Percentiles rank a stretch among this genome's conserved stretches.
phyloP scores from a whole-genome alignment of 306 rosid genomes.

The Malus fusca region DNA sequence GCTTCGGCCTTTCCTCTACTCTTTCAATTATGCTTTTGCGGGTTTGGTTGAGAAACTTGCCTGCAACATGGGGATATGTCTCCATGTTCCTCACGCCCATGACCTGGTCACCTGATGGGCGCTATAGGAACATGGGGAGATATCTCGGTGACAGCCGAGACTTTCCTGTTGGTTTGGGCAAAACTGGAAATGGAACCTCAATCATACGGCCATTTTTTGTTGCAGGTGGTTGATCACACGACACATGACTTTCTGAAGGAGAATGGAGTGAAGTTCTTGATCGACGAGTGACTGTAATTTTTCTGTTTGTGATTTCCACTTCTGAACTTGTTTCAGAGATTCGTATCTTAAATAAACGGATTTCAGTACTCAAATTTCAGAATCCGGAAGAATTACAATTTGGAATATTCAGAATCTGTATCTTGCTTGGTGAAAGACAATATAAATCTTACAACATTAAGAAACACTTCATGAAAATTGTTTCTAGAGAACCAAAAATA shows the following conservation, averaged over 20 bases:
- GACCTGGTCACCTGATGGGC: no score
- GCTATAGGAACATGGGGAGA: no score
- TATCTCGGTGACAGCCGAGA: no score
- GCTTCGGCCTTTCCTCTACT: conserved; percentile 4
- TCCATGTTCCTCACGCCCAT: no score
- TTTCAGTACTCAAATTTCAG: not conserved
- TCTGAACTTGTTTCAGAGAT: not conserved
- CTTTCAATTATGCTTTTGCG: not conserved
- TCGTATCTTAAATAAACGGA: not conserved
- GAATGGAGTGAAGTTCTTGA: conserved; percentile 40
- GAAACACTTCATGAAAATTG: not conserved
- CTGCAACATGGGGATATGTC: no score
- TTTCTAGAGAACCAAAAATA: not conserved
- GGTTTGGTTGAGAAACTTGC: no score
- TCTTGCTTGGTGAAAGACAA: not conserved
- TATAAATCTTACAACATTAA: not conserved
- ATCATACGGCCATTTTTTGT: not conserved
- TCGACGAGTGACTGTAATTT: conserved; percentile 29
- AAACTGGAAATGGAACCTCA: no score
- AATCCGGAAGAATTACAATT: not conserved
- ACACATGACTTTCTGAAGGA: conserved; percentile 39
- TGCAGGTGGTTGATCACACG: conserved; percentile 67
- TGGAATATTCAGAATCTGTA: not conserved
- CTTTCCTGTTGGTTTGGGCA: no score
- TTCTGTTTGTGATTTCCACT: not conserved